Evolutionary conservation across 2,329 filamentous ascomycete species (phyloP).

Genomic region (Diaporthe batatas): DNA sequence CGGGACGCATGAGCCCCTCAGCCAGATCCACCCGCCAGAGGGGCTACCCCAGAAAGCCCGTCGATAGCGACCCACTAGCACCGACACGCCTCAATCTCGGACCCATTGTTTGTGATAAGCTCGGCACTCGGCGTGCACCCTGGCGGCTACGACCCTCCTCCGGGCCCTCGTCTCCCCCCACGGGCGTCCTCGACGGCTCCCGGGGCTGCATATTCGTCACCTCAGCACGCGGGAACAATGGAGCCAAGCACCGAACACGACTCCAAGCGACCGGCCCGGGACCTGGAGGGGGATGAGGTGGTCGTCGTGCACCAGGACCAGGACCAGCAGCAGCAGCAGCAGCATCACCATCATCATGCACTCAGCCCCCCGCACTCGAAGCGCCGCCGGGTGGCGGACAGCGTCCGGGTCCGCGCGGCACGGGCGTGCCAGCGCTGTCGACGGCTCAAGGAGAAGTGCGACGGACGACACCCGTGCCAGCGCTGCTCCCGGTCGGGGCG

Average conservation of each 20-base stretch:
- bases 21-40: conserved; percentile 40
- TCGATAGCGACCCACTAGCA: conserved; percentile 22
- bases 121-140: conserved; percentile 2
- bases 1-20: conserved; percentile 13
- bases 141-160: neutral
- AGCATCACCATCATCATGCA: neutral
- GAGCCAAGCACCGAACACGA: conserved; percentile 27
- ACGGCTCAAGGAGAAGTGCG: conserved; percentile 45
- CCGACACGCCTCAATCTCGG: conserved; percentile 34
- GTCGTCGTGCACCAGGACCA: neutral
- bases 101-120: conserved; percentile 24
- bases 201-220: neutral
- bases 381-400: conserved; percentile 41
- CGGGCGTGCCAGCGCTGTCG: conserved; percentile 43
- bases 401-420: conserved; percentile 39
- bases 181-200: neutral
- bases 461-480: conserved; percentile 44
- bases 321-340: neutral
- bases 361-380: conserved; percentile 37
- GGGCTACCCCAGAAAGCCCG: conserved; percentile 34
- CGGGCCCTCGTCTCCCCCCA: neutral
- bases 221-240: conserved; percentile 11
- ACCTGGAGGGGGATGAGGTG: conserved; percentile 26
- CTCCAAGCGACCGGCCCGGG: conserved; percentile 33
- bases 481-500: conserved; percentile 42